Percentiles rank a stretch among this genome's conserved stretches.
Conservation (phyloP, 352 stramenopile genomes). For the Blastocystis sp. region DNA sequence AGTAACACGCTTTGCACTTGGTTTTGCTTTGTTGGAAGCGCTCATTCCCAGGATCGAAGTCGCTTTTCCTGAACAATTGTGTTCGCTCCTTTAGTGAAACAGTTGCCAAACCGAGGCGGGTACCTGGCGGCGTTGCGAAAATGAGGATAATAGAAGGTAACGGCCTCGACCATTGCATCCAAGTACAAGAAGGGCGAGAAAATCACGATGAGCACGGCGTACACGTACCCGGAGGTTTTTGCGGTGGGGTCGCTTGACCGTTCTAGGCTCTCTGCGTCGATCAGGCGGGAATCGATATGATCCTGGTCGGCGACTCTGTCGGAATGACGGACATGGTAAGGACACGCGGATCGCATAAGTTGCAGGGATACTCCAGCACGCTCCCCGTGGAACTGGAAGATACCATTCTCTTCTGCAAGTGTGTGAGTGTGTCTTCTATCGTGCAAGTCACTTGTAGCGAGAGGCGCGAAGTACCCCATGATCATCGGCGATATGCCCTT, state of each 20-base stretch:
- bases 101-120: constrained; percentile 35
- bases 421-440: constrained; percentile 82
- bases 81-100: constrained; percentile 26
- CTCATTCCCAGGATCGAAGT: neutral
- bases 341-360: neutral
- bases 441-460: neutral
- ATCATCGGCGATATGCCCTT: constrained; percentile 97
- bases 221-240: constrained; percentile 85
- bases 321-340: constrained; percentile 91
- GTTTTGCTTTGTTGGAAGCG: neutral
- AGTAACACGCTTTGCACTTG: neutral
- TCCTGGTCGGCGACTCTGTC: constrained; percentile 91
- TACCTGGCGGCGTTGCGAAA: neutral
- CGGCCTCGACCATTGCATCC: constrained; percentile 75
- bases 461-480: constrained; percentile 80
- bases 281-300: constrained; percentile 91
- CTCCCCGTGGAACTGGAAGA: constrained; percentile 91
- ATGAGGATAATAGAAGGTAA: constrained; percentile 71
- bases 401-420: constrained; percentile 94
- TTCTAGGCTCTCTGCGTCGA: constrained; percentile 87
- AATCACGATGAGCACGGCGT: constrained; percentile 98
- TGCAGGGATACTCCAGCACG: constrained; percentile 73
- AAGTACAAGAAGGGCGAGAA: constrained; percentile 88
- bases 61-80: neutral
- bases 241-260: neutral